Evolutionary conservation across 768 basidiomycete species (phyloP).

Genomic region (Termitomyces eurrhizus): DNA sequence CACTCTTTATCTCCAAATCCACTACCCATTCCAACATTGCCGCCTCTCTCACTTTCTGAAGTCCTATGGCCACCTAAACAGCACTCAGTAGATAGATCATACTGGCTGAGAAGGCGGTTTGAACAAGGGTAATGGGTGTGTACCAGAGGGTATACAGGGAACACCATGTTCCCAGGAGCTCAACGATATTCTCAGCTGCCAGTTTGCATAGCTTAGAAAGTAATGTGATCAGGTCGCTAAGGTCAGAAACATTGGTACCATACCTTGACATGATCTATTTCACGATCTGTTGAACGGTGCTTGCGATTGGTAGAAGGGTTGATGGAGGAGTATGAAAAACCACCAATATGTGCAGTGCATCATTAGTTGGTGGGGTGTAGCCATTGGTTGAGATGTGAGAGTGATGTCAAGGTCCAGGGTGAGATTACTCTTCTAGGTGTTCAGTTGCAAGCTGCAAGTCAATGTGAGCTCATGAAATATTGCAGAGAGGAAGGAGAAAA

Average conservation of each 20-base stretch:
- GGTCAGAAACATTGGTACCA: conserved; percentile 15
- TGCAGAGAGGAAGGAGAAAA: neutral
- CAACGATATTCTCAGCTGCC: conserved; percentile 53
- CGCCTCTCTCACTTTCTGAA: too few species aligned
- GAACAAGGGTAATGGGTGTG: conserved; percentile 51
- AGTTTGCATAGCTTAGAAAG: conserved; percentile 42
- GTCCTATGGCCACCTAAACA: conserved; percentile 46
- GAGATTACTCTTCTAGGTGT: conserved; percentile 44
- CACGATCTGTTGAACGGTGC: conserved; percentile 33
- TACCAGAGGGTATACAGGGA: conserved; percentile 51
- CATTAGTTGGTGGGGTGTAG: conserved; percentile 52
- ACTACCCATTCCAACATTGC: too few species aligned
- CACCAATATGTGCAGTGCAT: conserved; percentile 57
- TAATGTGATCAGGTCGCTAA: conserved; percentile 16
- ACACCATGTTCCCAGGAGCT: conserved; percentile 46
- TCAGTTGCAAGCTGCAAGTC: conserved; percentile 36
- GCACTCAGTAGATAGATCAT: conserved; percentile 54
- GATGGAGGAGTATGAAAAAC: conserved; percentile 56
- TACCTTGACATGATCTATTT: conserved; percentile 53
- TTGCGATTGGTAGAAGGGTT: conserved; percentile 50
- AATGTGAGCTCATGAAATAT: neutral
- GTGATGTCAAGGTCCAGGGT: conserved; percentile 48
- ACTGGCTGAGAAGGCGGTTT: conserved; percentile 56
- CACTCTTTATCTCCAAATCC: too few species aligned
- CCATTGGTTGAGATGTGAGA: conserved; percentile 38